Evolutionary conservation across 805 yeast genomes (phyloP).

Genomic region (Wilhelminamyces savonicus): DNA sequence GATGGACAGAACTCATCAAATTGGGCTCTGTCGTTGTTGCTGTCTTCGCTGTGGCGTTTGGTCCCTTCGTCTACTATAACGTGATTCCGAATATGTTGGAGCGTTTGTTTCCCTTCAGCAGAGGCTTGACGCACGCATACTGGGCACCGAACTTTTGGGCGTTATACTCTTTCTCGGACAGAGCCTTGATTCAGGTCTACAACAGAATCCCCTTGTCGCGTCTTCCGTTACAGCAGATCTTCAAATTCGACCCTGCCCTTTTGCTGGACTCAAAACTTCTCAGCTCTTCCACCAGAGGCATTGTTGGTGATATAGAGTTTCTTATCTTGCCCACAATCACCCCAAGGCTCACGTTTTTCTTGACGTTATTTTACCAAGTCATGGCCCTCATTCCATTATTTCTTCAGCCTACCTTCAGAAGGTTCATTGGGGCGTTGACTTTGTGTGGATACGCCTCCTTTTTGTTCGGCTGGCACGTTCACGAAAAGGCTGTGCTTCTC

Average conservation of each 20-base stretch:
- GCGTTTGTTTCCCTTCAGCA: slow-evolving; percentile 84
- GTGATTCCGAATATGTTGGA: slow-evolving; percentile 58
- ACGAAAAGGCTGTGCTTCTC: slow-evolving; percentile 91
- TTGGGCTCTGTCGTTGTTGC: slow-evolving; percentile 57
- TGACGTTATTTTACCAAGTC: slow-evolving; percentile 81
- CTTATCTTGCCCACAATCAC: slow-evolving; percentile 72
- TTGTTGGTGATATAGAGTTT: slow-evolving; percentile 88
- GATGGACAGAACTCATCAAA: slow-evolving; percentile 54
- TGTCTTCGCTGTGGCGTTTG: slow-evolving; percentile 65
- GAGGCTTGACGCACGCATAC: slow-evolving; percentile 95
- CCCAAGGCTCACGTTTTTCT: slow-evolving; percentile 69
- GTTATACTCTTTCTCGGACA: slow-evolving; percentile 74
- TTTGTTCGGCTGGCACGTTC: slow-evolving; percentile 98
- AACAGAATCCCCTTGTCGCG: slow-evolving; percentile 26
- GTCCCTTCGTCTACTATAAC: slow-evolving; percentile 62
- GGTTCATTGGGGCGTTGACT: slow-evolving; percentile 80
- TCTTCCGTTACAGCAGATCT: slow-evolving; percentile 20
- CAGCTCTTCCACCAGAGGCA: slow-evolving; percentile 60
- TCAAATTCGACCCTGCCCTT: slow-evolving; percentile 41
- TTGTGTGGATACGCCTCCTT: slow-evolving; percentile 89
- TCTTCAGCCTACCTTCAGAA: slow-evolving; percentile 63
- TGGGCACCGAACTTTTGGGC: slow-evolving; percentile 99
- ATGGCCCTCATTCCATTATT: slow-evolving; percentile 68
- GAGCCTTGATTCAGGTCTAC: slow-evolving; percentile 50
- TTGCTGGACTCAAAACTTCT: slow-evolving; percentile 26